These are phyloP conservation scores for Geoglossum cookeanum DNA, from an alignment of 2,329 filamentous ascomycete species.

Conservation along the genomic window DNA sequence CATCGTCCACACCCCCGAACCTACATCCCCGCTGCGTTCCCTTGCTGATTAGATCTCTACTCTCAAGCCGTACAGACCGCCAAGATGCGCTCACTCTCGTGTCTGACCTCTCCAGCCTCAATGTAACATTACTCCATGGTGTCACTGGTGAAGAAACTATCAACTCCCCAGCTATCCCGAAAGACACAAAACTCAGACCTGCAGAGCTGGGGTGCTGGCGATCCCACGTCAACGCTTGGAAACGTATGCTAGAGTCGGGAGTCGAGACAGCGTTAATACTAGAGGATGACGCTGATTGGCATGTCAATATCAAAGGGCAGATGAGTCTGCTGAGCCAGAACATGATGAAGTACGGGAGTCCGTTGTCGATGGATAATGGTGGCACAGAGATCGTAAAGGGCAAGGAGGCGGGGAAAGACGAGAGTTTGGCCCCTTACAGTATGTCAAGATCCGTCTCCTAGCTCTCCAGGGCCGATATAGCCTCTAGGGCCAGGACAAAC, in stretches of 20 bases:
- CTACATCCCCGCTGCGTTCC: too few species aligned
- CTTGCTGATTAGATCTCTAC: neutral
- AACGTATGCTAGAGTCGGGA: neutral
- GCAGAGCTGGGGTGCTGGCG: neutral
- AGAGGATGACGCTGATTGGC: slow-evolving; percentile 1
- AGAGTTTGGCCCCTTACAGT: neutral
- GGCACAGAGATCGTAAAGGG: neutral
- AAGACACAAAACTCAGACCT: neutral
- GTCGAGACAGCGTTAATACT: neutral
- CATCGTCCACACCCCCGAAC: neutral
- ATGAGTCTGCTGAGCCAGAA: neutral
- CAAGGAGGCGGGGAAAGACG: neutral
- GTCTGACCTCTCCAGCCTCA: neutral
- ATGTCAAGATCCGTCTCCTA: neutral
- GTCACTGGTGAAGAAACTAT: neutral
- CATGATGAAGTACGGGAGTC: neutral
- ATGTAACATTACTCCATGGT: neutral
- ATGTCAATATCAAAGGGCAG: neutral
- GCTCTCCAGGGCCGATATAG: too few species aligned
- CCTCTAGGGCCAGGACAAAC: too few species aligned
- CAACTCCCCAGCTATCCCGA: neutral
- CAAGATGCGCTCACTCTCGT: neutral
- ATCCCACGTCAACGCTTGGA: neutral
- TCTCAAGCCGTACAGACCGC: neutral
- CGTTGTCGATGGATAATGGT: neutral